phyloP scores from a whole-genome alignment of 1,284 basidiomycete genomes.

The Gomphus bonarii region DNA sequence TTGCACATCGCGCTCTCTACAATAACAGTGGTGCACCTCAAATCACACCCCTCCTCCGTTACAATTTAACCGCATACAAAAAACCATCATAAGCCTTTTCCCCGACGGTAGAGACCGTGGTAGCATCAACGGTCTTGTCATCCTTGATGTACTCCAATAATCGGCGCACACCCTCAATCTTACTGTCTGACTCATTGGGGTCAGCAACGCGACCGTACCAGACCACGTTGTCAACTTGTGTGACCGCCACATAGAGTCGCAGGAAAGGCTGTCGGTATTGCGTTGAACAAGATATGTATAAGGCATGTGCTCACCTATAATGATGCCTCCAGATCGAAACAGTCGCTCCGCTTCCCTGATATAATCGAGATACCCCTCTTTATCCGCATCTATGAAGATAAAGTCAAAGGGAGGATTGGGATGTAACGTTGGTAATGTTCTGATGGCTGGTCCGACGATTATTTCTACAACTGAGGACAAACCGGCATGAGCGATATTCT shows the following conservation, averaged over 20 bases:
- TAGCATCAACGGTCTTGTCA: constrained; percentile 47
- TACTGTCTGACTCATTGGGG: constrained; percentile 24
- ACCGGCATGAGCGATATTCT: constrained; percentile 40
- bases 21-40: no score
- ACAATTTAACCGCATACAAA: constrained; percentile 35
- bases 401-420: constrained; percentile 41
- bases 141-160: constrained; percentile 38
- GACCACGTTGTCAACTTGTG: constrained; percentile 28
- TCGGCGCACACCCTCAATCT: constrained; percentile 36
- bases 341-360: neutral
- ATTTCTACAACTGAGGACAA: constrained; percentile 35
- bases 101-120: constrained; percentile 48
- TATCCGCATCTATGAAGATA: constrained; percentile 57
- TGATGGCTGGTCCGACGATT: constrained; percentile 38
- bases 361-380: neutral
- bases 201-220: constrained; percentile 38
- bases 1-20: no score
- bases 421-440: constrained; percentile 32
- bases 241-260: no score
- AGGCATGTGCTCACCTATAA: neutral
- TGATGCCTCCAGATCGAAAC: neutral
- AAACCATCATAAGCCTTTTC: constrained; percentile 58
- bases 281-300: neutral
- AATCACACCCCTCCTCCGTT: no score
- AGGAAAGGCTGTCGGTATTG: neutral